Conservation (phyloP, 1,284 basidiomycete genomes). For the Rhodotorula sp. region DNA sequence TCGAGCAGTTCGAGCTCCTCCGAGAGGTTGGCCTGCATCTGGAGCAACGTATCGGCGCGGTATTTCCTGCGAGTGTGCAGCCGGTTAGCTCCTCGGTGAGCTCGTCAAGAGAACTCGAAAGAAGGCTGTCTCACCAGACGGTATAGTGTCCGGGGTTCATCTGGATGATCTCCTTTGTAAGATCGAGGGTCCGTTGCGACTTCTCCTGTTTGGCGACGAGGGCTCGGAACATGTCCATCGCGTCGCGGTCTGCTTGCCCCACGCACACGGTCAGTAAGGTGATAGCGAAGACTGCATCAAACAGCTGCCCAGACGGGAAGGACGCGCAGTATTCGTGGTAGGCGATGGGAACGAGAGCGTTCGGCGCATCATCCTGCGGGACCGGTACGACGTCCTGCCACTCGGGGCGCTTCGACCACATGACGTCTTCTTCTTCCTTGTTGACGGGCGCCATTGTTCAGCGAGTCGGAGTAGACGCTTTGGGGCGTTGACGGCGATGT, state of each 20-base stretch:
- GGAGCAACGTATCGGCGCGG: slow-evolving; percentile 76
- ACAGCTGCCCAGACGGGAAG: too few relatives aligned
- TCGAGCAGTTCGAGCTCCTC: slow-evolving; percentile 79
- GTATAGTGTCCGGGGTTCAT: slow-evolving; percentile 91
- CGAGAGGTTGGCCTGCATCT: slow-evolving; percentile 63
- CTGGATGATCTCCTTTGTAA: slow-evolving; percentile 80
- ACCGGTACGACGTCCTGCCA: slow-evolving; percentile 78
- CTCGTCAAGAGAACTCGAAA: rapidly evolving
- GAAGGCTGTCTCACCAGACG: slow-evolving; percentile 64
- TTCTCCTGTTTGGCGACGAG: slow-evolving; percentile 72
- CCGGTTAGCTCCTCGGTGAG: background rate
- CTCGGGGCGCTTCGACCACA: slow-evolving; percentile 64
- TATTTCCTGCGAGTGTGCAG: slow-evolving; percentile 71
- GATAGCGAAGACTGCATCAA: background rate
- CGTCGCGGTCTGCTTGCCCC: slow-evolving; percentile 70
- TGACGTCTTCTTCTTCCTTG: slow-evolving; percentile 41
- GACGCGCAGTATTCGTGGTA: slow-evolving; percentile 77
- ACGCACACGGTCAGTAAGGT: rapidly evolving
- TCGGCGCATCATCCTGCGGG: slow-evolving; percentile 71
- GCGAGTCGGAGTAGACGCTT: background rate
- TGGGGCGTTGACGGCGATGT: background rate
- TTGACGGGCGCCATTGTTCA: background rate
- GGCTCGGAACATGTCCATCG: slow-evolving; percentile 85
- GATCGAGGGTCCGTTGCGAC: slow-evolving; percentile 71
- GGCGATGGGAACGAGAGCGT: slow-evolving; percentile 81